phyloP scores from a whole-genome alignment of 495 filamentous ascomycete genomes.

The Aspergillus baeticus region DNA sequence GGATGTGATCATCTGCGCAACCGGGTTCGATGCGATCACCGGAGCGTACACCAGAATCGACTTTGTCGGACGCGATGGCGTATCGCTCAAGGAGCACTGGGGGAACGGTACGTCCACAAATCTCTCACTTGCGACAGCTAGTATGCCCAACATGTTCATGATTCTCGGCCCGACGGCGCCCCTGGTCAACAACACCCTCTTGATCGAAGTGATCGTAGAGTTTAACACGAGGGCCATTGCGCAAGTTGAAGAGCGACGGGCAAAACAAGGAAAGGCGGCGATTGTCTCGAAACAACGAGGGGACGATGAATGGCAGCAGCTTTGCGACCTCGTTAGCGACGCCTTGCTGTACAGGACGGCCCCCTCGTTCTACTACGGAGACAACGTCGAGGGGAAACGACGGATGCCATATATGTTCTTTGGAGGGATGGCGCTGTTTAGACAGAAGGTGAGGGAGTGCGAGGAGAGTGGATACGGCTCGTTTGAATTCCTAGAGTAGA shows the following conservation, averaged over 20 bases:
- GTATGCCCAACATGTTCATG: conserved; percentile 15
- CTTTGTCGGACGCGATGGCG: conserved; percentile 31
- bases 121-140: not conserved
- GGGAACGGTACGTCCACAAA: not conserved
- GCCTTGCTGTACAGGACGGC: not conserved
- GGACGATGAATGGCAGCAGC: not conserved
- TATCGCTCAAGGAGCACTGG: not conserved
- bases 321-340: not conserved
- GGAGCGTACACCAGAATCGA: conserved; percentile 27
- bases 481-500: not conserved
- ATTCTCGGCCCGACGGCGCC: not conserved
- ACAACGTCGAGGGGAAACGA: not conserved
- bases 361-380: not conserved
- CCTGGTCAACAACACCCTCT: not conserved
- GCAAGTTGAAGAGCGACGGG: not conserved
- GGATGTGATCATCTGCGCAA: conserved; percentile 39
- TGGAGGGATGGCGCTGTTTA: not conserved
- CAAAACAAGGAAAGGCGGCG: not conserved
- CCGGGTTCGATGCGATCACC: conserved; percentile 34
- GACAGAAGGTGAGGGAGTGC: not conserved
- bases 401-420: not conserved
- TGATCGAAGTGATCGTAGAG: not conserved
- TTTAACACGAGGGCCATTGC: not conserved
- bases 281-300: not conserved
- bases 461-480: not conserved